Conservation (phyloP, 441 rosid species). For the Populus hybrid region DNA sequence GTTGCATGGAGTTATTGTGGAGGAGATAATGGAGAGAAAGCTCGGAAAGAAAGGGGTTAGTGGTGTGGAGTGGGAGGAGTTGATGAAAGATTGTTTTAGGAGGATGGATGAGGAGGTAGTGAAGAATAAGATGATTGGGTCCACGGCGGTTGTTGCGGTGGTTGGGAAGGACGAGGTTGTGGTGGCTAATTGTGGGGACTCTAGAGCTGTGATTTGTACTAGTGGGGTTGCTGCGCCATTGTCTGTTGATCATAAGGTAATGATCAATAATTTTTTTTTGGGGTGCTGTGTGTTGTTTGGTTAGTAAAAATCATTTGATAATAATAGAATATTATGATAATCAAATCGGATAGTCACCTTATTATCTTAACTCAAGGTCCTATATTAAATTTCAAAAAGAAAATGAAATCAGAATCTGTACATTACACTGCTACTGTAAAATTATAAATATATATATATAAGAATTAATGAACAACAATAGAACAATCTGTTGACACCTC, state of each 20-base stretch:
- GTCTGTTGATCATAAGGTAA: conserved; percentile 72
- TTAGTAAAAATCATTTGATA: too few species aligned
- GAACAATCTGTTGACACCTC: background rate
- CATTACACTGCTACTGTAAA: too few species aligned
- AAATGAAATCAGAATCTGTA: too few species aligned
- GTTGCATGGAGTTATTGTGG: conserved; percentile 45
- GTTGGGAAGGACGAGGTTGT: conserved; percentile 59
- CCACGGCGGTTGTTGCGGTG: conserved; percentile 64
- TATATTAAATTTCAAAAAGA: too few species aligned
- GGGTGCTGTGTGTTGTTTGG: too few species aligned
- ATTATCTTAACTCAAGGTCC: too few species aligned
- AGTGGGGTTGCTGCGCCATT: conserved; percentile 59
- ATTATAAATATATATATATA: too few species aligned
- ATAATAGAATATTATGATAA: too few species aligned
- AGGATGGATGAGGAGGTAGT: conserved; percentile 52
- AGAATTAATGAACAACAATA: background rate
- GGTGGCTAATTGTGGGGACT: conserved; percentile 79
- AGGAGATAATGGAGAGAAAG: conserved; percentile 26
- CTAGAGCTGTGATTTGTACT: conserved; percentile 63
- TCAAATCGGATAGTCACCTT: too few species aligned
- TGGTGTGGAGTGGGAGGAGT: conserved; percentile 46
- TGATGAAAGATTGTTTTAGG: conserved; percentile 50
- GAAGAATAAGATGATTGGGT: conserved; percentile 38
- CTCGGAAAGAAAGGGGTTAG: conserved; percentile 10
- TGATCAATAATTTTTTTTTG: too few species aligned